phyloP scores from a whole-genome alignment of 208 protist genomes.

The Leishmania major region DNA sequence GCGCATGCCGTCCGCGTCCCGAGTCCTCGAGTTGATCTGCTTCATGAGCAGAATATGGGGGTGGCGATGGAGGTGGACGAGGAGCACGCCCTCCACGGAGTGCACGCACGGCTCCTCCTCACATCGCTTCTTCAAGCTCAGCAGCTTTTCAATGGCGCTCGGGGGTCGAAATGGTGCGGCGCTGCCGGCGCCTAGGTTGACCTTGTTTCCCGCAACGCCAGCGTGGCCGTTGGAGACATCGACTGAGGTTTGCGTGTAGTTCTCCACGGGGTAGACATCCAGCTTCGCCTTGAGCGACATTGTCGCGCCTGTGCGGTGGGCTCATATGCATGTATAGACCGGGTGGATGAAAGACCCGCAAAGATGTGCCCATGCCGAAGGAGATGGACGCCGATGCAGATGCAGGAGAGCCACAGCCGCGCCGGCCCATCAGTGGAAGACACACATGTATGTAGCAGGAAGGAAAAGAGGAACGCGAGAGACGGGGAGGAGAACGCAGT shows the following conservation, averaged over 20 bases:
- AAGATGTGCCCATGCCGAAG: not conserved
- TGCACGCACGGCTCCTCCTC: slow-evolving; percentile 78
- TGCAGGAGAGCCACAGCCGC: not conserved
- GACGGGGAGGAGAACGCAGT: not conserved
- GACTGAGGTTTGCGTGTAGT: slow-evolving; percentile 51
- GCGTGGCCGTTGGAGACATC: slow-evolving; percentile 33
- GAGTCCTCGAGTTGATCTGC: slow-evolving; percentile 15
- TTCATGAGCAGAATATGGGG: slow-evolving; percentile 93
- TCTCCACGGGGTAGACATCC: slow-evolving; percentile 82
- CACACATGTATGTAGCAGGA: not conserved
- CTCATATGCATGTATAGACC: not conserved
- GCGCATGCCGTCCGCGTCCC: slow-evolving; percentile 29
- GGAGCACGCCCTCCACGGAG: slow-evolving; percentile 91
- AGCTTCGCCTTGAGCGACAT: slow-evolving; percentile 80
- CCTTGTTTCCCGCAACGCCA: slow-evolving; percentile 21
- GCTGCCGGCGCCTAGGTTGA: slow-evolving; percentile 15
- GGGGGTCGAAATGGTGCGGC: slow-evolving; percentile 41
- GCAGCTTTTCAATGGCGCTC: slow-evolving; percentile 79
- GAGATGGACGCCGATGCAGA: not conserved
- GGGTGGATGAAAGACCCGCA: not conserved
- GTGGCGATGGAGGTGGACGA: slow-evolving; percentile 93
- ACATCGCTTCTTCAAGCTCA: slow-evolving; percentile 82
- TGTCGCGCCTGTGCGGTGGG: not conserved
- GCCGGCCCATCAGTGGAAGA: not conserved
- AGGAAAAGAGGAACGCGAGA: not conserved